Conservation (phyloP, 192 early-diverging fungal genomes). For the Coemansia biformis region DNA sequence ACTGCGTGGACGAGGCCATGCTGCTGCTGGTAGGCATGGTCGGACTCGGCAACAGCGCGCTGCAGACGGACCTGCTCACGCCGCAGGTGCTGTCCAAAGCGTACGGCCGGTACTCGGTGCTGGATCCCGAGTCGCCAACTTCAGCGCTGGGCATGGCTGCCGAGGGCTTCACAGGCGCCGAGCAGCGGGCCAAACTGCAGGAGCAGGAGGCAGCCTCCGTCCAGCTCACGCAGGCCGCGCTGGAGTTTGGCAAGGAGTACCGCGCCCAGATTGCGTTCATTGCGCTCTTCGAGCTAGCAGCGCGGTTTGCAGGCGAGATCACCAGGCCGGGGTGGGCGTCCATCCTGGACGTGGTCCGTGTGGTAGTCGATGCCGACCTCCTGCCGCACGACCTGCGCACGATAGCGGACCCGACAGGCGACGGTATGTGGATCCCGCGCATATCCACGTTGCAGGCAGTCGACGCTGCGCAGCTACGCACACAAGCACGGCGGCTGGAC, state of each 20-base stretch:
- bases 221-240: constrained; percentile 57
- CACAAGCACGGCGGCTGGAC: constrained; percentile 9
- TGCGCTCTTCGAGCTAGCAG: constrained; percentile 64
- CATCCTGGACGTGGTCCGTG: constrained; percentile 67
- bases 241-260: constrained; percentile 86
- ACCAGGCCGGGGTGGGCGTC: constrained; percentile 53
- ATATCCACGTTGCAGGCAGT: constrained; percentile 29
- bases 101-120: constrained; percentile 23
- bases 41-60: constrained; percentile 47
- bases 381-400: constrained; percentile 17
- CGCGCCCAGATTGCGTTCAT: constrained; percentile 87
- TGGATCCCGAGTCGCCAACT: constrained; percentile 34
- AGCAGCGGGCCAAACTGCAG: constrained; percentile 29
- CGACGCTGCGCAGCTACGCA: constrained; percentile 23
- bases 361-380: constrained; percentile 31
- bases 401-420: constrained; percentile 7
- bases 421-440: constrained; percentile 37
- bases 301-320: constrained; percentile 59
- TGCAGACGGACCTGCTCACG: constrained; percentile 16
- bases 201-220: constrained; percentile 25
- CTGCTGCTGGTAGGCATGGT: constrained; percentile 69
- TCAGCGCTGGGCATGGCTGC: constrained; percentile 29
- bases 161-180: constrained; percentile 21
- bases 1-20: constrained; percentile 77
- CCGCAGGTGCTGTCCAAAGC: constrained; percentile 25